These are phyloP conservation scores for Ascochyta pisi DNA, from an alignment of 2,329 filamentous ascomycete species.

Conservation along the genomic window DNA sequence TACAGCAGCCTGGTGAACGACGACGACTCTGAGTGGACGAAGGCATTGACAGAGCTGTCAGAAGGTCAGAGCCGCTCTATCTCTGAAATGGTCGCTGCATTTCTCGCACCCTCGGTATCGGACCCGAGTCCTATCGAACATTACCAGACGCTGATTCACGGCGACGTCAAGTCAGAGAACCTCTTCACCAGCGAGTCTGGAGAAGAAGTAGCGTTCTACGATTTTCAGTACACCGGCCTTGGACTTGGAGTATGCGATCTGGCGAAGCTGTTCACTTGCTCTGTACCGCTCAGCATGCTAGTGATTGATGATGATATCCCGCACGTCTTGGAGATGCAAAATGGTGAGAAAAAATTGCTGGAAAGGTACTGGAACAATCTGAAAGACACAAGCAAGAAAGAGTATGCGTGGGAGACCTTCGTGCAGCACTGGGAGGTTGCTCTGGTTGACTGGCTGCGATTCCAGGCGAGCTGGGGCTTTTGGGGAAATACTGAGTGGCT, in stretches of 20 bases:
- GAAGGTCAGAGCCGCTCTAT: conserved; percentile 44
- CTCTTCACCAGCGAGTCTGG: conserved; percentile 63
- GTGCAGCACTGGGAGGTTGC: conserved; percentile 70
- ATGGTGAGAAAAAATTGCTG: conserved; percentile 61
- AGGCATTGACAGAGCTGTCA: conserved; percentile 54
- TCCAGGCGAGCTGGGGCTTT: conserved; percentile 50
- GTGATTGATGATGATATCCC: conserved; percentile 41
- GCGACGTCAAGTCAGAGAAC: conserved; percentile 74
- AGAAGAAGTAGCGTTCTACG: conserved; percentile 67
- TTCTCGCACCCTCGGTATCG: conserved; percentile 54
- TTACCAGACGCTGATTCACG: conserved; percentile 67
- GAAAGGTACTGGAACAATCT: conserved; percentile 57
- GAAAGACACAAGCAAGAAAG: conserved; percentile 35
- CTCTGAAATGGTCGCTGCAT: conserved; percentile 61
- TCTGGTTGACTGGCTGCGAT: conserved; percentile 69
- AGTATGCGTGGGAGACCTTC: conserved; percentile 64
- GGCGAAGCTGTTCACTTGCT: conserved; percentile 72
- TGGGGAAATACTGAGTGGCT: conserved; percentile 48
- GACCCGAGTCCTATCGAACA: conserved; percentile 45
- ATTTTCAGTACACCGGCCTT: conserved; percentile 72
- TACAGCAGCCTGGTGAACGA: conserved; percentile 59
- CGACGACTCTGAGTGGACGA: conserved; percentile 62
- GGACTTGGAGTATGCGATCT: conserved; percentile 71
- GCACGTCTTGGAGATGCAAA: conserved; percentile 56
- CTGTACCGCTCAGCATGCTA: conserved; percentile 64